A percentile compares a stretch with the other conserved stretches of the same genome.
These are phyloP conservation scores for Nakazawaea sp. DNA, from an alignment of 805 yeast genomes.

Conservation along the genomic window DNA sequence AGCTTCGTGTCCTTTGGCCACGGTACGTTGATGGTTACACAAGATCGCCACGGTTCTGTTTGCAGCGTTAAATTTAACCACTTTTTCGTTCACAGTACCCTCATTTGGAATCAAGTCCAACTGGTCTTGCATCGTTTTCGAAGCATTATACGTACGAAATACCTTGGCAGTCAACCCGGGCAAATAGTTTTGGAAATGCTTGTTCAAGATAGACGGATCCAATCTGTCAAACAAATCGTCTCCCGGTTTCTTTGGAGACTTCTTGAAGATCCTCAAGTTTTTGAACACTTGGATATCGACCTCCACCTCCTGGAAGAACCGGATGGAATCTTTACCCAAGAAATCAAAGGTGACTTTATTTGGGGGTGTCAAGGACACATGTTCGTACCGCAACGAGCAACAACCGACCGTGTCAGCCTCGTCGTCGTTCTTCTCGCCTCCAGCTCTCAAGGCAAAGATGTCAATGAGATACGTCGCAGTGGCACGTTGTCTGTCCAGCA, in stretches of 20 bases:
- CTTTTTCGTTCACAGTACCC: conserved; percentile 84
- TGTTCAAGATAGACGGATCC: conserved; percentile 76
- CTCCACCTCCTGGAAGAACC: conserved; percentile 87
- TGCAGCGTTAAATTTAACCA: conserved; percentile 87
- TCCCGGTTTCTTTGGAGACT: conserved; percentile 83
- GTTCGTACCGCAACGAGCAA: conserved; percentile 89
- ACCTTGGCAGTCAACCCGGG: conserved; percentile 93
- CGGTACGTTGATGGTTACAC: conserved; percentile 95
- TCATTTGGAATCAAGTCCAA: conserved; percentile 76
- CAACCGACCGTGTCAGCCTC: conserved; percentile 99
- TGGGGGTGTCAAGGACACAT: conserved; percentile 80
- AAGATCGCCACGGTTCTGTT: conserved; percentile 91
- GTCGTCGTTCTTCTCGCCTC: conserved; percentile 95
- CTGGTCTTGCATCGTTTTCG: conserved; percentile 95
- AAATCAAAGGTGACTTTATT: conserved; percentile 83
- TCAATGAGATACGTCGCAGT: conserved; percentile 92
- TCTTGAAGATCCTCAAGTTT: conserved; percentile 79
- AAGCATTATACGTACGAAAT: conserved; percentile 95
- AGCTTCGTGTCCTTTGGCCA: conserved; percentile 76
- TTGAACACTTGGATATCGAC: conserved; percentile 91
- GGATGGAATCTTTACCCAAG: conserved; percentile 90
- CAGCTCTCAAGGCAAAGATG: conserved; percentile 91
- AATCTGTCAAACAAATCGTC: conserved; percentile 89
- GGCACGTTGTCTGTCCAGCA: conserved; percentile 88
- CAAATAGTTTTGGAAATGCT: conserved; percentile 84